phyloP scores from a whole-genome alignment of 2,329 filamentous ascomycete species.

The Trichoderma koningiopsis region DNA sequence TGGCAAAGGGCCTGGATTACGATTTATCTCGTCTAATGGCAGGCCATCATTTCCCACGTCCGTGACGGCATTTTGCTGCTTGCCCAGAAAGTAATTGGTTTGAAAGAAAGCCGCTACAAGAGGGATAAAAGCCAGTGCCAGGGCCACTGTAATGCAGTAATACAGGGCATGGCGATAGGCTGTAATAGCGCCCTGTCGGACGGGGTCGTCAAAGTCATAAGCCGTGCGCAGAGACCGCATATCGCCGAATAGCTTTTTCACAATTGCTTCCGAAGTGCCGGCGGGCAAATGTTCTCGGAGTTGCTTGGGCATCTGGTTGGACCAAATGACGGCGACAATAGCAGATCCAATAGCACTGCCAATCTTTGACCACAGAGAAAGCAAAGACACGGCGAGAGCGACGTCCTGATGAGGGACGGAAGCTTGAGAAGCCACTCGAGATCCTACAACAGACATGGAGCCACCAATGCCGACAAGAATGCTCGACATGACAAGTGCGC shows the following conservation, averaged over 20 bases:
- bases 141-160: constrained; percentile 38
- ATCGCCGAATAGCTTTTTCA: constrained; percentile 38
- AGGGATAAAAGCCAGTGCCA: constrained; percentile 39
- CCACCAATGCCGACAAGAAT: constrained; percentile 27
- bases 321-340: constrained; percentile 42
- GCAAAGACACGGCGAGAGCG: constrained; percentile 38
- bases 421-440: constrained; percentile 42
- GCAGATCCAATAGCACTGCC: constrained; percentile 42
- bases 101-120: constrained; percentile 42
- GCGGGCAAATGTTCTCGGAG: constrained; percentile 32
- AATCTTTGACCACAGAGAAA: constrained; percentile 42
- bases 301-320: constrained; percentile 35
- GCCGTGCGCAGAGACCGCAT: constrained; percentile 38
- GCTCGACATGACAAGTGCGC: constrained; percentile 36
- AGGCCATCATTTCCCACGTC: constrained; percentile 35
- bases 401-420: constrained; percentile 45
- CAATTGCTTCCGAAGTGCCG: constrained; percentile 29
- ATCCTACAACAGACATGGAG: constrained; percentile 41
- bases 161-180: constrained; percentile 41
- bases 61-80: constrained; percentile 37
- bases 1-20: constrained; percentile 28
- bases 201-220: constrained; percentile 38
- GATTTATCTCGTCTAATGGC: constrained; percentile 29
- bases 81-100: constrained; percentile 42
- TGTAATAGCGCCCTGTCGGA: constrained; percentile 39